Percentiles rank a stretch among this genome's conserved stretches.
Evolutionary conservation across 768 basidiomycete species (phyloP).

Genomic region (Hygrophoropsis aurantiaca): DNA sequence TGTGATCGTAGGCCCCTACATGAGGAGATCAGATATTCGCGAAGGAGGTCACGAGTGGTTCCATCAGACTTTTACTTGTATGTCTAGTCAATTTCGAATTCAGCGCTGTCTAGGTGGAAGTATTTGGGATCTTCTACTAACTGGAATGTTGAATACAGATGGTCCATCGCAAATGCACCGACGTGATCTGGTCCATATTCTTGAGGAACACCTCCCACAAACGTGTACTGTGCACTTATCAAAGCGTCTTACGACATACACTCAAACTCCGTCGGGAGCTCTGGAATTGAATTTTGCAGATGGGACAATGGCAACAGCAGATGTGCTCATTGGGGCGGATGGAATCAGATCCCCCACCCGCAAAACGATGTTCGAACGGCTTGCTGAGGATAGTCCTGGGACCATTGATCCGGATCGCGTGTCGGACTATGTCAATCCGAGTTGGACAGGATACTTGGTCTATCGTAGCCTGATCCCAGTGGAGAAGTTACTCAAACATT

Average conservation of each 20-base stretch:
- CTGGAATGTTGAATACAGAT: no score
- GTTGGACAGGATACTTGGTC: conserved; percentile 38
- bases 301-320: conserved; percentile 33
- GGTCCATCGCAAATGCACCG: conserved; percentile 16
- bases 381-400: not conserved
- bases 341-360: conserved; percentile 36
- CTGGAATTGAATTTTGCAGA: conserved; percentile 10
- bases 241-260: conserved; percentile 21
- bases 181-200: conserved; percentile 16
- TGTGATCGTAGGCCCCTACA: conserved; percentile 10
- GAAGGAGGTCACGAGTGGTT: conserved; percentile 31
- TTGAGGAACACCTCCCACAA: conserved; percentile 16
- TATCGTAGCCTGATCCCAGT: conserved; percentile 37
- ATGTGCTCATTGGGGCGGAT: conserved; percentile 47
- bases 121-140: no score
- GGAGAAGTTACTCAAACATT: conserved; percentile 19
- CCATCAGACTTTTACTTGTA: conserved; percentile 18
- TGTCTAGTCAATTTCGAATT: conserved; percentile 13
- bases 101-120: conserved; percentile 20
- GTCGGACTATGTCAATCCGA: conserved; percentile 16
- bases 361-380: conserved; percentile 17
- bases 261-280: not conserved
- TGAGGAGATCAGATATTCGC: conserved; percentile 25
- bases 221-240: conserved; percentile 14
- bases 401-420: not conserved